phyloP scores from a whole-genome alignment of 179 eudicot genomes.

The Vitellaria paradoxa region DNA sequence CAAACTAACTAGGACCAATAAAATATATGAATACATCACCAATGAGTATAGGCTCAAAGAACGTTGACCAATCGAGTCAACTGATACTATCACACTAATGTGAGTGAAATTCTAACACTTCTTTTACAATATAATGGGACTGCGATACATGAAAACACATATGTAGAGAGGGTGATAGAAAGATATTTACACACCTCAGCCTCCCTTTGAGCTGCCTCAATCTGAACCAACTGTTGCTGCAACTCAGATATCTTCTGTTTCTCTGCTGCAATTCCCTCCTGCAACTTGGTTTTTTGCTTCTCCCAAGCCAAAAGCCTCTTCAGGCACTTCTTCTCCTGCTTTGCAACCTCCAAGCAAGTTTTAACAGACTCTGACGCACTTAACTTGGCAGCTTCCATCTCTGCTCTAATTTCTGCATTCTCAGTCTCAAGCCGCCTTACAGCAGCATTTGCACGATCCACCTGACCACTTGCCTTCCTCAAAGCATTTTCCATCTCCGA shows the following conservation, averaged over 20 bases:
- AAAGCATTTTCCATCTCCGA: slow-evolving; percentile 92
- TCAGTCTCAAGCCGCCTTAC: slow-evolving; percentile 85
- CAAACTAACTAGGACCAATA: background rate
- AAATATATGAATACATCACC: background rate
- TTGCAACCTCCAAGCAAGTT: slow-evolving; percentile 81
- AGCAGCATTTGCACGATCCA: slow-evolving; percentile 90
- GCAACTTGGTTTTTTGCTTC: slow-evolving; percentile 83
- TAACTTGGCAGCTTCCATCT: slow-evolving; percentile 96
- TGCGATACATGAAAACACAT: background rate
- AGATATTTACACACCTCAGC: slow-evolving; percentile 57
- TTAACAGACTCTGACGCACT: slow-evolving; percentile 90
- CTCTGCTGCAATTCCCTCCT: slow-evolving; percentile 84
- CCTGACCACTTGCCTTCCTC: slow-evolving; percentile 90
- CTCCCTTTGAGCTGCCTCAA: slow-evolving; percentile 66
- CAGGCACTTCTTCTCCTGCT: slow-evolving; percentile 85
- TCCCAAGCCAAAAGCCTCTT: slow-evolving; percentile 96
- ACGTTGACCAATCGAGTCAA: background rate
- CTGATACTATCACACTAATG: background rate
- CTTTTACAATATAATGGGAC: background rate
- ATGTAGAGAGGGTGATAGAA: background rate
- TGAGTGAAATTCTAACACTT: background rate
- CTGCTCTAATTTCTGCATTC: slow-evolving; percentile 97
- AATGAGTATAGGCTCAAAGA: background rate
- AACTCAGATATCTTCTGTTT: slow-evolving; percentile 58
- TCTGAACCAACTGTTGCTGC: slow-evolving; percentile 62